Evolutionary conservation across 371 early-diverging fungal species (phyloP).

Genomic region (Zopfochytrium polystomum): DNA sequence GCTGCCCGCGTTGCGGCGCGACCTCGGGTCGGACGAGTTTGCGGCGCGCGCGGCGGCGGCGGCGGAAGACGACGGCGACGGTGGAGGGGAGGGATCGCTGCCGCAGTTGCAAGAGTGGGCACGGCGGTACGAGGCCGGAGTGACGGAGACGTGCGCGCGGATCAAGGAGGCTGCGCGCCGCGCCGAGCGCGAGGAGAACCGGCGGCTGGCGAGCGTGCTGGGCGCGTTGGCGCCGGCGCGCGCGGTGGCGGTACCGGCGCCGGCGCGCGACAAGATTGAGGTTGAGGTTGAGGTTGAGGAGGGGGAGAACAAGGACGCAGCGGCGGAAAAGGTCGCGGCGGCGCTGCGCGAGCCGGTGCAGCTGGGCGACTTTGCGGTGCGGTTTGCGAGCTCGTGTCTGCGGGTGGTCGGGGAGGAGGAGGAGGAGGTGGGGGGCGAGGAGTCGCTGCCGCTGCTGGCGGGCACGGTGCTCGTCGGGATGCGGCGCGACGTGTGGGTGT

Average conservation of each 20-base stretch:
- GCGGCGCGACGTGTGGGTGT: neutral
- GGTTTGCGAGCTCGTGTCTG: neutral
- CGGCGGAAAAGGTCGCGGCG: no score
- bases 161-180: constrained; percentile 48
- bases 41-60: neutral
- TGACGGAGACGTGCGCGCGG: constrained; percentile 9
- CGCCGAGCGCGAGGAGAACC: constrained; percentile 59
- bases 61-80: neutral
- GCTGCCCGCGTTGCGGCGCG: constrained; percentile 58
- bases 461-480: neutral
- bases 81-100: no score
- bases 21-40: constrained; percentile 45
- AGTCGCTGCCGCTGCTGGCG: neutral
- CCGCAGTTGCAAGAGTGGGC: constrained; percentile 22
- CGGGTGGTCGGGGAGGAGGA: neutral
- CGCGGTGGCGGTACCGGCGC: neutral
- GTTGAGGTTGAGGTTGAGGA: no score
- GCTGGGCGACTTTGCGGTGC: neutral
- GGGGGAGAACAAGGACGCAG: no score
- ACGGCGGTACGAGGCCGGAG: constrained; percentile 11
- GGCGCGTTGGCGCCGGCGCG: constrained; percentile 45
- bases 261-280: no score
- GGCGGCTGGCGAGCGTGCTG: constrained; percentile 64
- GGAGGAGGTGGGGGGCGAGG: neutral
- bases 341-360: no score